Evolutionary conservation across 176 grass and related monocot genomes (phyloP).

Genomic region (maize (Zea mays)): Zm-B73-REFERENCE-NAM-5.0 NC_050105.1:87896501-87897000

Average conservation of each 20-base stretch:
- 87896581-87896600: not conserved
- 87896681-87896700: not conserved
- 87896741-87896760: conserved; percentile 26
- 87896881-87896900: conserved; percentile 53
- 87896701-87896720: not conserved
- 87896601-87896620: not conserved
- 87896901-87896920: conserved; percentile 38
- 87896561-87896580: too few relatives aligned
- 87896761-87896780: conserved; percentile 31
- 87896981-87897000: not conserved
- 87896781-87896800: conserved; percentile 45
- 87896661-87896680: not conserved
- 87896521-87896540: too few relatives aligned
- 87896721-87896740: conserved; percentile 16
- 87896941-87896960: conserved; percentile 1
- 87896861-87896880: not conserved
- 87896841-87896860: not conserved
- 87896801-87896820: conserved; percentile 26
- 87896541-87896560: too few relatives aligned
- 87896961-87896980: conserved; percentile 26
- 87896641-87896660: not conserved
- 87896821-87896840: not conserved
- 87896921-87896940: conserved; percentile 65
- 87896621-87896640: not conserved
- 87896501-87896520: too few relatives aligned